Conservation (phyloP, 2,329 filamentous ascomycete genomes). For the Diaporthe velutina region DNA sequence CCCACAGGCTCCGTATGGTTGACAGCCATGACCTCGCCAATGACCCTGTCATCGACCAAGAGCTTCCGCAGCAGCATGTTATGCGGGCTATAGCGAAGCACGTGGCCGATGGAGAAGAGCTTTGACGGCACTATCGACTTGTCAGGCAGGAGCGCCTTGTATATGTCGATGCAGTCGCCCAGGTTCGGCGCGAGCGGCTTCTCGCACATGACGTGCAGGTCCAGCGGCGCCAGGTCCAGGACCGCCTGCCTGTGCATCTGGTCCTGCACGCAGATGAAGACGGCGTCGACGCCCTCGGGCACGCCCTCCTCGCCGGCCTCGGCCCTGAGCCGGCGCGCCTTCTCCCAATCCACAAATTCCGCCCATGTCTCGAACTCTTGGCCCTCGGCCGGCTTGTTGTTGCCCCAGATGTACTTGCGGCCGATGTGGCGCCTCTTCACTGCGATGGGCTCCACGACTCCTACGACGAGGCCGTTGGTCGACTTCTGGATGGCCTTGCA, state of each 20-base stretch:
- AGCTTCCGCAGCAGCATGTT: conserved; percentile 16
- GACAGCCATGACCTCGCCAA: conserved; percentile 9
- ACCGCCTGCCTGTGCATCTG: conserved; percentile 1
- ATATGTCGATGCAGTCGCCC: conserved; percentile 5
- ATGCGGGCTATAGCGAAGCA: conserved; percentile 20
- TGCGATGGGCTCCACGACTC: conserved; percentile 8
- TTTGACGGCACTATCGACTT: background rate
- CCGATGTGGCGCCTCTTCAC: conserved; percentile 18
- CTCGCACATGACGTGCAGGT: conserved; percentile 18
- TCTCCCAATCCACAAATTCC: conserved; percentile 5
- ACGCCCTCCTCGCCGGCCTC: background rate
- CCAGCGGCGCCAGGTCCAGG: background rate
- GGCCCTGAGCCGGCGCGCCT: background rate
- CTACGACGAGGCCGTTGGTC: conserved; percentile 3
- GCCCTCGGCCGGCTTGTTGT: conserved; percentile 4
- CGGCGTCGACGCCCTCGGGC: background rate
- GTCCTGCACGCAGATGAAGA: conserved; percentile 25
- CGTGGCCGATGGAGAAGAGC: conserved; percentile 18
- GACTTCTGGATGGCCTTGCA: conserved; percentile 18
- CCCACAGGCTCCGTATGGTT: conserved; percentile 22
- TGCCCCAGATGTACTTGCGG: conserved; percentile 18
- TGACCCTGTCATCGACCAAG: conserved; percentile 8
- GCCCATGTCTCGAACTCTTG: conserved; percentile 14
- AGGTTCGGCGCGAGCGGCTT: background rate
- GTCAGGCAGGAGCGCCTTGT: conserved; percentile 4